Conservation (phyloP, 2,329 filamentous ascomycete genomes). For the Aspergillus texensis region DNA sequence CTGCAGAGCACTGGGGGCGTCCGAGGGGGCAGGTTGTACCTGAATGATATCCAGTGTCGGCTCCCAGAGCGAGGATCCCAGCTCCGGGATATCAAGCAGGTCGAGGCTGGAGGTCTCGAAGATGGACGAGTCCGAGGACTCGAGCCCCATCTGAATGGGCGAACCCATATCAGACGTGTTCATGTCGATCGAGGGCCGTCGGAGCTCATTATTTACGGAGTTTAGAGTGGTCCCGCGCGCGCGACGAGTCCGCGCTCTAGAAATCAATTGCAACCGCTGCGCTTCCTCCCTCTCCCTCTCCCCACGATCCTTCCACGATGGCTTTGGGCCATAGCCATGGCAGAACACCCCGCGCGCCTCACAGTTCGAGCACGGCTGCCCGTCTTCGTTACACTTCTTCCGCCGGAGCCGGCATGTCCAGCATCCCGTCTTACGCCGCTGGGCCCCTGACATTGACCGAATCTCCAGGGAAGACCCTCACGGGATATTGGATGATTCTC, state of each 20-base stretch:
- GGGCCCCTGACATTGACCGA: not conserved
- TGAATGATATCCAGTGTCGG: not conserved
- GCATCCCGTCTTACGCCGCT: not conserved
- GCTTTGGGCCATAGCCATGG: not conserved
- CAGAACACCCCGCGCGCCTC: not conserved
- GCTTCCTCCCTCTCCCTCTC: not conserved
- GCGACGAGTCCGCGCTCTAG: not conserved
- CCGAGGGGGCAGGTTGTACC: too few relatives aligned
- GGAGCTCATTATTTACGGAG: too few relatives aligned
- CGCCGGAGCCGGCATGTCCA: conserved; percentile 6
- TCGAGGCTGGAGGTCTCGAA: too few relatives aligned
- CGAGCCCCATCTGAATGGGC: too few relatives aligned
- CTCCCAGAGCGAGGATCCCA: not conserved
- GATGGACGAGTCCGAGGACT: too few relatives aligned
- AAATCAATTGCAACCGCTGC: not conserved
- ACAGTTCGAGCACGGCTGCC: not conserved
- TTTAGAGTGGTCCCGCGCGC: not conserved
- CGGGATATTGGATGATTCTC: too few relatives aligned
- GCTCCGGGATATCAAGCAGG: not conserved
- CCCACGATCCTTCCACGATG: conserved; percentile 3
- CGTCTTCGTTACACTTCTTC: conserved; percentile 4
- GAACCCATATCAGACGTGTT: too few relatives aligned
- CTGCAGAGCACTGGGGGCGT: not conserved
- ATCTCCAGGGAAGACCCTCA: too few relatives aligned
- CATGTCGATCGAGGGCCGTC: not conserved